phyloP scores from a whole-genome alignment of 2,329 filamentous ascomycete genomes.

The Myotisia sp. region DNA sequence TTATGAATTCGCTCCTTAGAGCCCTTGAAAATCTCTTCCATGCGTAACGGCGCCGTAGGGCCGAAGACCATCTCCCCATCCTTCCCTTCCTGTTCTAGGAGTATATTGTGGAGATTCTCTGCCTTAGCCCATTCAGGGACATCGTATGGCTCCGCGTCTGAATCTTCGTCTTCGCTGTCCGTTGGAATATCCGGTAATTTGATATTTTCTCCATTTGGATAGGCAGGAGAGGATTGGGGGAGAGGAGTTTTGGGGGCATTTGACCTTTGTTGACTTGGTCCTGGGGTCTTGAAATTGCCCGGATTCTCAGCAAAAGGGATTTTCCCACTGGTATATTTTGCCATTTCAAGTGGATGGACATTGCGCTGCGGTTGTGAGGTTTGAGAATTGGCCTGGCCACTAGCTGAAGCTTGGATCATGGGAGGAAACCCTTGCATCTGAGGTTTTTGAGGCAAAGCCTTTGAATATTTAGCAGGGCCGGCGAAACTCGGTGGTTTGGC shows the following conservation, averaged over 20 bases:
- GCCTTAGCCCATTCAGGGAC: slow-evolving; percentile 80
- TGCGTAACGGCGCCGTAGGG: slow-evolving; percentile 69
- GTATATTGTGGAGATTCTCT: slow-evolving; percentile 60
- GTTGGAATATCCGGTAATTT: slow-evolving; percentile 90
- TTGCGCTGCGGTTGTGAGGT: slow-evolving; percentile 47
- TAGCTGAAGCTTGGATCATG: slow-evolving; percentile 33
- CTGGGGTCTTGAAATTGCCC: background rate
- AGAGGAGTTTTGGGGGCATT: slow-evolving; percentile 15
- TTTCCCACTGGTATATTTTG: slow-evolving; percentile 73
- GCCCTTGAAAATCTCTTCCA: slow-evolving; percentile 92
- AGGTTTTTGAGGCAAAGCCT: slow-evolving; percentile 27
- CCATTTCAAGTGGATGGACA: slow-evolving; percentile 63
- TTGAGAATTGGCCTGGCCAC: slow-evolving; percentile 27
- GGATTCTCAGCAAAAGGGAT: slow-evolving; percentile 64
- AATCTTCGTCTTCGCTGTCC: slow-evolving; percentile 78
- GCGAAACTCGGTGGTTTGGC: slow-evolving; percentile 19
- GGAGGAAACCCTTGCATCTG: slow-evolving; percentile 32
- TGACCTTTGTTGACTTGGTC: slow-evolving; percentile 45
- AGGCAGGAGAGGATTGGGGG: slow-evolving; percentile 61
- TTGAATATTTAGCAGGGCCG: slow-evolving; percentile 23
- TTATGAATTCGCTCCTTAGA: slow-evolving; percentile 74
- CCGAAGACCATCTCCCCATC: slow-evolving; percentile 79
- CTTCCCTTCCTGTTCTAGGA: slow-evolving; percentile 64
- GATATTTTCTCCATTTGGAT: slow-evolving; percentile 78
- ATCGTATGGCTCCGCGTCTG: slow-evolving; percentile 45